Evolutionary conservation across 371 early-diverging fungal species (phyloP).

Genomic region (Saksenaea vasiformis): DNA sequence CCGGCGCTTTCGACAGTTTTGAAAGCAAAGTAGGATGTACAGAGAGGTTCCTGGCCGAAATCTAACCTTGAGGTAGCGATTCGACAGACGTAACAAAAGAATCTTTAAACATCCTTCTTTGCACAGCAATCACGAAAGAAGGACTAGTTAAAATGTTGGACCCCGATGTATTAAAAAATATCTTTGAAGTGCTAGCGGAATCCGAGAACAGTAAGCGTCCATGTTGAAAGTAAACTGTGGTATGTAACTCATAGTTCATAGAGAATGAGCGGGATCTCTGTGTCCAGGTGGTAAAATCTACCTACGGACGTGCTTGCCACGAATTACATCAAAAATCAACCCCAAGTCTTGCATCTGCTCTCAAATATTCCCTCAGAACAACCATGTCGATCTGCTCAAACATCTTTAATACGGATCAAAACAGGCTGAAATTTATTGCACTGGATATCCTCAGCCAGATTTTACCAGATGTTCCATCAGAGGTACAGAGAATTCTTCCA

Average conservation of each 20-base stretch:
- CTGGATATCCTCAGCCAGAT: slow-evolving; percentile 27
- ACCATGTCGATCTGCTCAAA: slow-evolving; percentile 28
- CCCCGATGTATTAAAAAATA: slow-evolving; percentile 40
- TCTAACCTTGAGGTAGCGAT: slow-evolving; percentile 17
- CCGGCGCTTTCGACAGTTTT: slow-evolving; percentile 41
- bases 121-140: slow-evolving; percentile 36
- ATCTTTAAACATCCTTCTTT: slow-evolving; percentile 33
- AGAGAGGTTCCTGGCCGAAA: background rate
- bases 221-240: background rate
- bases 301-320: slow-evolving; percentile 28
- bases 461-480: slow-evolving; percentile 29
- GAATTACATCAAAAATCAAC: slow-evolving; percentile 21
- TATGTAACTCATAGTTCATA: background rate
- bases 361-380: slow-evolving; percentile 36
- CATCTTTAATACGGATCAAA: slow-evolving; percentile 29
- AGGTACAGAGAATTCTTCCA: slow-evolving; percentile 16
- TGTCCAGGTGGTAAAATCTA: slow-evolving; percentile 20
- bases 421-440: slow-evolving; percentile 35
- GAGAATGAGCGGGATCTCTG: slow-evolving; percentile 22
- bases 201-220: slow-evolving; percentile 8
- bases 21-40: slow-evolving; percentile 28
- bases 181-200: slow-evolving; percentile 22
- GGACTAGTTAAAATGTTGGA: slow-evolving; percentile 43
- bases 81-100: slow-evolving; percentile 35
- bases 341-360: slow-evolving; percentile 32